Base-by-base conservation (phyloP, 352 stramenopile species). In the Globisporangium cystogenes region DNA sequence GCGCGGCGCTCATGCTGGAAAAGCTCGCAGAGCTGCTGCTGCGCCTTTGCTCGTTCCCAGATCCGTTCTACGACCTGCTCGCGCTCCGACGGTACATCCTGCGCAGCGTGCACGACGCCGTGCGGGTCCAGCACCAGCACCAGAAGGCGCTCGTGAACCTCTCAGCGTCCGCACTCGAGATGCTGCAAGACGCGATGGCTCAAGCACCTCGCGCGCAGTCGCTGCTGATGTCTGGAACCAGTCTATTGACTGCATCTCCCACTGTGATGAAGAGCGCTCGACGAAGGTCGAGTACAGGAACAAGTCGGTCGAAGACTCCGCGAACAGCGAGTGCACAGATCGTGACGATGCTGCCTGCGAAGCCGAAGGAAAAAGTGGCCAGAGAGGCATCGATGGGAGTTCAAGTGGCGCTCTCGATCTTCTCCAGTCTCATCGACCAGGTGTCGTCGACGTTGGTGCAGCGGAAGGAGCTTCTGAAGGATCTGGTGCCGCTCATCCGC, bases 51-150 rank as follows among this genome's bases (percentile, higher is more conserved):
- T 48, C 54, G 20, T 77, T 87, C 27, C 57, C 70, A 0, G 78
- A 92, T 57, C 67, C 82, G 39, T 61, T 86, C 12, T 81, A 77
- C 23, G 68, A 79, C 8, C 53, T 87, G 7, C 65, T 90, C 4
- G 62, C 65, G 23, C 59, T 90, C 26, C 63, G 74, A 1, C 61
- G 68, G 0, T 67, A 83, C 29, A 79, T 93, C 45, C 59, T 93
- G 35, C 65, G 70, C 0, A 79, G 67, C 26, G 70, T 92, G 36
- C 70, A 84, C 41, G 75, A 82, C 5, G 76, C 76, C 0, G 64
- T 84, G 7, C 55, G 59, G 0, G 36, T 59, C 14, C 72, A 82
- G 33, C 74, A 83, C 36, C 69, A 77, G 36, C 71, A 82, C n/a
- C 60, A 69, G 37, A 62, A 64, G 27, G 43, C 62, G 14, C 48